Evolutionary conservation across 306 rosid species (phyloP).

Genomic region (Lathyrus tuberosus): DNA sequence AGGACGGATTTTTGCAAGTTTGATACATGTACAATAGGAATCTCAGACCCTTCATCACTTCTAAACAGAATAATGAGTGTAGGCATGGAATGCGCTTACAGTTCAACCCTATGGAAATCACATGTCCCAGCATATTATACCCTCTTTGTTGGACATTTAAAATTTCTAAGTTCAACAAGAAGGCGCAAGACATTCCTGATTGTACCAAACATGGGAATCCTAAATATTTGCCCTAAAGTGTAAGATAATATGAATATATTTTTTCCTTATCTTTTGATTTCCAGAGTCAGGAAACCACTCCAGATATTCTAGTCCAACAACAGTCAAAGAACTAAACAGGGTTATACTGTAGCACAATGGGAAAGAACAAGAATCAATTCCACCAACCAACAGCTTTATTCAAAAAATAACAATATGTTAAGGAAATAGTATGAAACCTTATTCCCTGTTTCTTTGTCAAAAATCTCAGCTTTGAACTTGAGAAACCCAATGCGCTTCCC

Average conservation of each 20-base stretch:
- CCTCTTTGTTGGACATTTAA: conserved; percentile 26
- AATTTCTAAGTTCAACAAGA: conserved; percentile 10
- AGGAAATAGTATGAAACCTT: conserved; percentile 53
- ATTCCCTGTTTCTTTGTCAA: conserved; percentile 72
- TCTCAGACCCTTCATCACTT: conserved; percentile 7
- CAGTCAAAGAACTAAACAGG: not conserved
- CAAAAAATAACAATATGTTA: conserved; percentile 15
- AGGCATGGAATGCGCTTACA: conserved; percentile 7
- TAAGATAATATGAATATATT: not conserved
- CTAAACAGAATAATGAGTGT: not conserved
- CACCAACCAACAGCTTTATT: not conserved
- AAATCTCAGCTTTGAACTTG: conserved; percentile 84
- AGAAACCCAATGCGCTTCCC: conserved; percentile 84
- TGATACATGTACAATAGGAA: conserved; percentile 11
- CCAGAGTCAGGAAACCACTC: conserved; percentile 21
- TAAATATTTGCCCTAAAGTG: not conserved
- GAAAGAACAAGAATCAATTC: conserved; percentile 5
- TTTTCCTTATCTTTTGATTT: conserved; percentile 13
- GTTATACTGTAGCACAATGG: not conserved
- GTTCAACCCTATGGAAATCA: conserved; percentile 24
- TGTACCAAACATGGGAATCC: conserved; percentile 31
- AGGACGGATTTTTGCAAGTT: conserved; percentile 22
- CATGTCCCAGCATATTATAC: conserved; percentile 12
- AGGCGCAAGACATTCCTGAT: not conserved
- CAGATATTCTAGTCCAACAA: conserved; percentile 5